Conservation (phyloP, 495 filamentous ascomycete genomes). For the Penicillium salamii region DNA sequence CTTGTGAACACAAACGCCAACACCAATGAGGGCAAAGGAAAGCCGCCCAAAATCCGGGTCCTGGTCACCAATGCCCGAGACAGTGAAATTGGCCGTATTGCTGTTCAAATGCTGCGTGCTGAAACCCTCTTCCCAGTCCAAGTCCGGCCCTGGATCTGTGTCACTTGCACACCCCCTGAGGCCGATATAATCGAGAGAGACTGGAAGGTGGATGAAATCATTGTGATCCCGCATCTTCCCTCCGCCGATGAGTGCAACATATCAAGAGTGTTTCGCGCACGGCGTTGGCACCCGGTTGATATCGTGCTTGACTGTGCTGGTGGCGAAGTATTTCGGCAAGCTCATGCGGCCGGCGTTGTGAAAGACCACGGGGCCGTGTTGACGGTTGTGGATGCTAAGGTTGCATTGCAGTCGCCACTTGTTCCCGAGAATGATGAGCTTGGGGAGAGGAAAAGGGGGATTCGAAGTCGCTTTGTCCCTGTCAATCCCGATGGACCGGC, state of each 20-base stretch:
- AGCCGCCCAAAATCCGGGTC: slow-evolving; percentile 21
- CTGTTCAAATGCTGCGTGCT: slow-evolving; percentile 35
- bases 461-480: slow-evolving; percentile 36
- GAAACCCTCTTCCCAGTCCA: slow-evolving; percentile 29
- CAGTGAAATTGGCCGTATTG: slow-evolving; percentile 38
- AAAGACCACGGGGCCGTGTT: slow-evolving; percentile 35
- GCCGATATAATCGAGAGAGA: slow-evolving; percentile 20
- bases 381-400: slow-evolving; percentile 33
- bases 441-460: slow-evolving; percentile 19
- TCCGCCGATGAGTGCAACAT: slow-evolving; percentile 27
- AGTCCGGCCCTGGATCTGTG: slow-evolving; percentile 39
- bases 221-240: slow-evolving; percentile 25
- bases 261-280: slow-evolving; percentile 25
- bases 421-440: slow-evolving; percentile 14
- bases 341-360: slow-evolving; percentile 32
- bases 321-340: slow-evolving; percentile 28
- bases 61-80: slow-evolving; percentile 38
- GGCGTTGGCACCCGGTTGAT: slow-evolving; percentile 35
- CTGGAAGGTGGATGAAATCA: slow-evolving; percentile 32
- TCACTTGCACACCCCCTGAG: slow-evolving; percentile 33
- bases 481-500: slow-evolving; percentile 36
- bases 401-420: slow-evolving; percentile 15
- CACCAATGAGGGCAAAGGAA: slow-evolving; percentile 6
- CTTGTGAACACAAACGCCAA: slow-evolving; percentile 5
- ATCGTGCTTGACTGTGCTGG: slow-evolving; percentile 41